Conservation (phyloP, 805 yeast species). For the Yarrowia sp. region DNA sequence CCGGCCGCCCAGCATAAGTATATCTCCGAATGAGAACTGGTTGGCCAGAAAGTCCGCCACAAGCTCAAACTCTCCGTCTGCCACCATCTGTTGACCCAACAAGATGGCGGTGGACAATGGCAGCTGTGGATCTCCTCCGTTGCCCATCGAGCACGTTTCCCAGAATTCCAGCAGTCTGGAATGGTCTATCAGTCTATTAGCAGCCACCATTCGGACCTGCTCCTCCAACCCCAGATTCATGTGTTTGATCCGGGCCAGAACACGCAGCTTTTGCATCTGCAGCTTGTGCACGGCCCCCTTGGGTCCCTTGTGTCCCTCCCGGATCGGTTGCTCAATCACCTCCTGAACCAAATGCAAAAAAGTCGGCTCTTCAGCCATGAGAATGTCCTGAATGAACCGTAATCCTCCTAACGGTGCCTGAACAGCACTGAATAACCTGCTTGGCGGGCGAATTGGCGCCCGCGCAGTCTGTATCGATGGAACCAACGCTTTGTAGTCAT, state of each 20-base stretch:
- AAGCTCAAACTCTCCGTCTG: constrained; percentile 29
- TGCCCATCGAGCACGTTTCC: constrained; percentile 4
- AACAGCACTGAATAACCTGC: background rate
- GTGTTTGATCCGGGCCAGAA: constrained; percentile 22
- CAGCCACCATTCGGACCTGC: constrained; percentile 35
- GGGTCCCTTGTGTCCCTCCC: background rate
- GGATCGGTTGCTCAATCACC: constrained; percentile 32
- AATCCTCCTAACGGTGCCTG: background rate
- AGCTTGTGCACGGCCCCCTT: constrained; percentile 14
- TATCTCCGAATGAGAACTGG: constrained; percentile 34
- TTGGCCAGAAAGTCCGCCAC: constrained; percentile 27
- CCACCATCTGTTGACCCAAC: constrained; percentile 28
- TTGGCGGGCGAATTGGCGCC: background rate
- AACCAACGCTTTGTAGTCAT: constrained; percentile 29
- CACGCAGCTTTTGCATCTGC: constrained; percentile 31
- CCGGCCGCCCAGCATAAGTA: constrained; percentile 25
- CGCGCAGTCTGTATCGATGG: constrained; percentile 14
- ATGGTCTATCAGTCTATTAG: constrained; percentile 18
- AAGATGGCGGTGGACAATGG: constrained; percentile 20
- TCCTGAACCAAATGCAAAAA: constrained; percentile 38
- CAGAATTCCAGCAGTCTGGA: constrained; percentile 6
- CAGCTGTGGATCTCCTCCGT: constrained; percentile 4
- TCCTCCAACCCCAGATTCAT: constrained; percentile 17
- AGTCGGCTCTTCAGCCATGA: constrained; percentile 21
- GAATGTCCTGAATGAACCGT: constrained; percentile 26